These are phyloP conservation scores for Aureobasidium sp. DNA, from an alignment of 2,329 filamentous ascomycete genomes.

Conservation along the genomic window DNA sequence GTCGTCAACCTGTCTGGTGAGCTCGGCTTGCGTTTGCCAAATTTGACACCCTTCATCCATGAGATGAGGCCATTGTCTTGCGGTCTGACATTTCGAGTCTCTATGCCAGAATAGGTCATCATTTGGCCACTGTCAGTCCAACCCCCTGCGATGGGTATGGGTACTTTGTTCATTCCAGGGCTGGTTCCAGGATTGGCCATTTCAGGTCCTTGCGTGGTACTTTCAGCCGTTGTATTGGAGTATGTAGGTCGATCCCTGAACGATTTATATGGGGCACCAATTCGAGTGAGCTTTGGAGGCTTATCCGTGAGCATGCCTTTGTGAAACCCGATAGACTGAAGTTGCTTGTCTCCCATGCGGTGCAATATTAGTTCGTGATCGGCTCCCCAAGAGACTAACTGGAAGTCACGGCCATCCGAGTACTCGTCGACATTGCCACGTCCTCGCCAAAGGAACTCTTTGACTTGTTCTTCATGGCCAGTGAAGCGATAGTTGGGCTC, in stretches of 20 bases:
- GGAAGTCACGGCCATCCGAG: slow-evolving; percentile 81
- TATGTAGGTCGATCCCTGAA: slow-evolving; percentile 54
- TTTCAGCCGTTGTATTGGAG: not conserved
- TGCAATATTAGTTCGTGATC: slow-evolving; percentile 78
- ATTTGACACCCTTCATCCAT: slow-evolving; percentile 61
- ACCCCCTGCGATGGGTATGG: slow-evolving; percentile 18
- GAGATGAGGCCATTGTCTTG: slow-evolving; percentile 47
- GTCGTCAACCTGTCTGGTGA: slow-evolving; percentile 12
- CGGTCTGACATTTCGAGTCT: slow-evolving; percentile 36
- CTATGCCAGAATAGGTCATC: slow-evolving; percentile 42
- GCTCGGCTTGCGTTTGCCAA: slow-evolving; percentile 36
- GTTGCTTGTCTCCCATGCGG: slow-evolving; percentile 57
- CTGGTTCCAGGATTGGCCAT: not conserved
- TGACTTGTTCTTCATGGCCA: slow-evolving; percentile 60
- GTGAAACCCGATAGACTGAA: slow-evolving; percentile 64
- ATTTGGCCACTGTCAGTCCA: slow-evolving; percentile 38
- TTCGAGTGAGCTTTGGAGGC: slow-evolving; percentile 59
- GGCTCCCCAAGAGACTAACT: slow-evolving; percentile 86
- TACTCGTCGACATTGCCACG: slow-evolving; percentile 60
- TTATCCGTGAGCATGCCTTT: slow-evolving; percentile 60
- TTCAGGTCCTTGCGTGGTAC: not conserved
- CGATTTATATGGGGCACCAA: slow-evolving; percentile 76
- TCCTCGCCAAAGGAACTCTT: slow-evolving; percentile 85
- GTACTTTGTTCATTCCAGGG: slow-evolving; percentile 21
- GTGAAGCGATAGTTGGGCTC: slow-evolving; percentile 50